A percentile compares a stretch with the other conserved stretches of the same genome.
phyloP scores from a whole-genome alignment of 2,329 filamentous ascomycete species.

The Xylariaceae sp. region DNA sequence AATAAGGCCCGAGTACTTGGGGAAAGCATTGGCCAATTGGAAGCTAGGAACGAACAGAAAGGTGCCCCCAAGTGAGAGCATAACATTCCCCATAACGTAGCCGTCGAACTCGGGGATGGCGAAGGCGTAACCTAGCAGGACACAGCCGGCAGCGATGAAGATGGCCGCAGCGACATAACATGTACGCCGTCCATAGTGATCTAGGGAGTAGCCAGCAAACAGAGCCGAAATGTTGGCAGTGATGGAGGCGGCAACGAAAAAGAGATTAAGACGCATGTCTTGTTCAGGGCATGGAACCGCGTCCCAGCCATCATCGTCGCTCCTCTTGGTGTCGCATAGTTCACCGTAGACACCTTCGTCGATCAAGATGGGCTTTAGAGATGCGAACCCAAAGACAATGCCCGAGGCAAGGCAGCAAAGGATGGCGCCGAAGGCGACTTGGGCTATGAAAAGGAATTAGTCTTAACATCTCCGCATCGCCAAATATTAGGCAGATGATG shows the following conservation, averaged over 20 bases:
- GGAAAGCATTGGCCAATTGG: conserved; percentile 69
- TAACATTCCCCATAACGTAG: conserved; percentile 63
- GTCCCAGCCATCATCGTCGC: conserved; percentile 41
- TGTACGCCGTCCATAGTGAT: conserved; percentile 68
- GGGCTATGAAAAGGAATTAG: conserved; percentile 49
- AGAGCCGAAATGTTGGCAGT: conserved; percentile 71
- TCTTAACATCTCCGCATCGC: background rate
- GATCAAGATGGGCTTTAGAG: conserved; percentile 67
- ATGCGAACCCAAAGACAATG: conserved; percentile 68
- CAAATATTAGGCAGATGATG: background rate
- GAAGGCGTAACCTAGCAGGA: conserved; percentile 65
- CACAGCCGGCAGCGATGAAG: conserved; percentile 61
- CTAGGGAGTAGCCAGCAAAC: conserved; percentile 69
- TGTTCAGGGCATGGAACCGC: conserved; percentile 59
- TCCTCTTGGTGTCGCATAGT: conserved; percentile 54
- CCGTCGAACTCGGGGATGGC: conserved; percentile 63
- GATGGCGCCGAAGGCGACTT: conserved; percentile 66
- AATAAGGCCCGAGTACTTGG: conserved; percentile 63
- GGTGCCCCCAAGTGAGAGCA: conserved; percentile 66
- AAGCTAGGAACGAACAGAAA: conserved; percentile 70
- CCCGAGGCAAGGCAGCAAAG: conserved; percentile 72
- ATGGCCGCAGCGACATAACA: conserved; percentile 66
- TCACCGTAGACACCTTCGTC: conserved; percentile 62
- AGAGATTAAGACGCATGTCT: conserved; percentile 63
- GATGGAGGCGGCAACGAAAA: conserved; percentile 73